Evolutionary conservation across 306 rosid genomes (phyloP).

Genomic region (Sindora glabra): DNA sequence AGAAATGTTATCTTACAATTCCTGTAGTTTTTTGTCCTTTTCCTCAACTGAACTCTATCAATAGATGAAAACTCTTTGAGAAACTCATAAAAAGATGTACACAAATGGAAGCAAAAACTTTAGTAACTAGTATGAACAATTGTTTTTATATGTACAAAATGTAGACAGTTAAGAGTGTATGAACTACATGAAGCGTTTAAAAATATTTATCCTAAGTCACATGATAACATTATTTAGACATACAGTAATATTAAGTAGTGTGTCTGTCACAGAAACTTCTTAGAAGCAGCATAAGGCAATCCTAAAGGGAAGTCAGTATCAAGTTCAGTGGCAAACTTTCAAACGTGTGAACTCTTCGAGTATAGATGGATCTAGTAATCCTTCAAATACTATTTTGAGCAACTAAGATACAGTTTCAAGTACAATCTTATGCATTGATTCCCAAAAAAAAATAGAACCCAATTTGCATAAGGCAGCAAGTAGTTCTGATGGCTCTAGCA

Average conservation of each 20-base stretch:
- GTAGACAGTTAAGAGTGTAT: background rate
- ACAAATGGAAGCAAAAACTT: background rate
- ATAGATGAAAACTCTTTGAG: conserved; percentile 15
- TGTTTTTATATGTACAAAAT: background rate
- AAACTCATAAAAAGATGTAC: conserved; percentile 3
- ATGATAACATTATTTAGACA: background rate
- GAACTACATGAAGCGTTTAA: background rate
- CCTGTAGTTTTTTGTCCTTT: conserved; percentile 77
- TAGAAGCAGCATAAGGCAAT: background rate
- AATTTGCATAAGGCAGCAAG: conserved; percentile 44
- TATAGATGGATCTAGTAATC: conserved; percentile 89
- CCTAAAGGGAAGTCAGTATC: background rate
- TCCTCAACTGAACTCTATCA: conserved; percentile 86
- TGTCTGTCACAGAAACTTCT: background rate
- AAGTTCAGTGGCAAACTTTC: conserved; percentile 50
- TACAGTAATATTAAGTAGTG: background rate
- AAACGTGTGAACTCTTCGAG: conserved; percentile 90
- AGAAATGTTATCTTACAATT: conserved; percentile 73
- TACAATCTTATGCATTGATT: conserved; percentile 50
- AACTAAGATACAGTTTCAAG: conserved; percentile 54
- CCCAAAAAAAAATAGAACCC: conserved; percentile 54
- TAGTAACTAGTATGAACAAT: background rate
- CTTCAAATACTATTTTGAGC: no score
- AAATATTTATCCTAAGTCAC: background rate
- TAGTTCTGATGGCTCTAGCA: conserved; percentile 30